These are phyloP conservation scores for Cryphonectria naterciae DNA, from an alignment of 2,329 filamentous ascomycete species.

Conservation along the genomic window DNA sequence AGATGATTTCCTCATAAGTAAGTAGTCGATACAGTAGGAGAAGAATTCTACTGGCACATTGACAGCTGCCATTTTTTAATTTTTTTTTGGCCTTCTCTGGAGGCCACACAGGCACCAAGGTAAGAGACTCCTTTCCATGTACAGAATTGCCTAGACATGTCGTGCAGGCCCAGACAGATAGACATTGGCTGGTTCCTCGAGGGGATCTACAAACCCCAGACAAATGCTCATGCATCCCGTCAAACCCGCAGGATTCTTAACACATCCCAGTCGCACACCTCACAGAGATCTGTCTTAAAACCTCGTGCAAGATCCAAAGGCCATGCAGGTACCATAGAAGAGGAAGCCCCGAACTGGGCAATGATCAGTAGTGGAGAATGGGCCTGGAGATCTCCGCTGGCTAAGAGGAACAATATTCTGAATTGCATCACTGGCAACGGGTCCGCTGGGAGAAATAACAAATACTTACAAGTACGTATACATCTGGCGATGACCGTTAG, in stretches of 20 bases:
- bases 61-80: neutral
- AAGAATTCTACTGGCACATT: neutral
- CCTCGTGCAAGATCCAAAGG: neutral
- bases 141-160: neutral
- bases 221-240: neutral
- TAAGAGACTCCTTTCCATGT: neutral
- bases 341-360: neutral
- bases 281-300: neutral
- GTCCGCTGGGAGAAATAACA: neutral
- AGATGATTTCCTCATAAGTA: neutral
- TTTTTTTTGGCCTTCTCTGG: neutral
- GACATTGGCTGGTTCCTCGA: neutral
- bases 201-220: slow-evolving; percentile 5
- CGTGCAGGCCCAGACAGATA: neutral
- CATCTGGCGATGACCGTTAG: neutral
- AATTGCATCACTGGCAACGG: neutral
- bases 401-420: neutral
- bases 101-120: neutral
- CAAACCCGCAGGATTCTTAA: neutral
- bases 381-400: neutral
- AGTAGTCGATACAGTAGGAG: neutral
- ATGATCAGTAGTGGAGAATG: neutral
- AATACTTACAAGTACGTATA: too few species aligned
- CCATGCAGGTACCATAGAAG: neutral
- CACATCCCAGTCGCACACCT: neutral